Evolutionary conservation across 2,329 filamentous ascomycete species (phyloP).

Genomic region (Fusarium cyanostomum): DNA sequence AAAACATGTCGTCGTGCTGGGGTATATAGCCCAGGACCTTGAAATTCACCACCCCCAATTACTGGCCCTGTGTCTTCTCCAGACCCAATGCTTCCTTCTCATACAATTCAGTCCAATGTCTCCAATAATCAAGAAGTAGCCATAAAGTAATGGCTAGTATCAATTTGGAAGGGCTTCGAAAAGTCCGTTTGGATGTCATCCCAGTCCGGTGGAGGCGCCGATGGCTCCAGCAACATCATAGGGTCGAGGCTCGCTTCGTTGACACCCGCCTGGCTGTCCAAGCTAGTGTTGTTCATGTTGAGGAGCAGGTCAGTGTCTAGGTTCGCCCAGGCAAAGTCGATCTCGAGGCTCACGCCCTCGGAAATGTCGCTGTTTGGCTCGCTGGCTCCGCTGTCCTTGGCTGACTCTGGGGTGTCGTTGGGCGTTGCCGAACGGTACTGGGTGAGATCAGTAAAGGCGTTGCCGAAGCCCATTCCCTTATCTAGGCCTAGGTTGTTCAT

Average conservation of each 20-base stretch:
- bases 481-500: conserved; percentile 49
- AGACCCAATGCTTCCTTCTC: neutral
- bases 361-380: conserved; percentile 71
- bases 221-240: conserved; percentile 42
- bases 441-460: conserved; percentile 62
- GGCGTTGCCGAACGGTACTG: conserved; percentile 66
- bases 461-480: conserved; percentile 46
- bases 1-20: conserved; percentile 34
- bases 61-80: conserved; percentile 18
- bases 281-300: conserved; percentile 52
- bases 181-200: conserved; percentile 63
- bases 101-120: conserved; percentile 8
- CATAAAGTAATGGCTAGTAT: conserved; percentile 53
- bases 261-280: conserved; percentile 30
- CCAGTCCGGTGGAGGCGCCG: conserved; percentile 51
- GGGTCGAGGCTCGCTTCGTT: conserved; percentile 36
- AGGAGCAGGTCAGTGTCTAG: conserved; percentile 56
- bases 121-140: conserved; percentile 35
- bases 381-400: conserved; percentile 66
- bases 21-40: conserved; percentile 46
- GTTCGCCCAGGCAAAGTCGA: conserved; percentile 61
- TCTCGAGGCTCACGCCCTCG: conserved; percentile 63
- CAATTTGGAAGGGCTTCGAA: conserved; percentile 63
- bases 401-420: conserved; percentile 72
- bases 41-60: conserved; percentile 20